Base-by-base conservation (phyloP, 2,329 filamentous ascomycete genomes). In the Hypoxylon sp. region DNA sequence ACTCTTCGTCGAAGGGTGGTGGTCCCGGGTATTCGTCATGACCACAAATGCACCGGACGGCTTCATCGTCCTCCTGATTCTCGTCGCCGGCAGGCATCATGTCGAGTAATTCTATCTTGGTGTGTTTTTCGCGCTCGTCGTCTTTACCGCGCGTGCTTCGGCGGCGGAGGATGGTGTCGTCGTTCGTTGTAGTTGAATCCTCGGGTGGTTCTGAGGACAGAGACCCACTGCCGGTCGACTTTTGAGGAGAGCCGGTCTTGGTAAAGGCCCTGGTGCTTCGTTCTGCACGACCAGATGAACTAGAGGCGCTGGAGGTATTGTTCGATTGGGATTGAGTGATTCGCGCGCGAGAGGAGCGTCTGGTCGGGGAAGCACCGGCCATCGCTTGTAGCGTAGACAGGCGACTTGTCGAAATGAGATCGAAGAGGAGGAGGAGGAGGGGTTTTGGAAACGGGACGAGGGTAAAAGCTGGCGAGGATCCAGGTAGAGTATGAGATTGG, bases 21-120 rank as follows among this genome's bases (percentile, higher is more conserved):
- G 90, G 92, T 59, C 96, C 96, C 21, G 96, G 96, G 81, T 98
- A 98, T 64, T 99, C 96, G 77, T 97, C 93, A 75, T 92, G 91
- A 74, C 94, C 94, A 82, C 96, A 99, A 72, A 99, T 91, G 82
- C 96, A 99, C 73, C 96, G 90, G 77, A 97, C 97, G 62, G 96
- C 90, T 83, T 98, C 96, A 77, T 98, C 94, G 79, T 98, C 93
- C 76, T 92, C 92, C 66, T 93, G 92, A 53, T 91, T 87, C 62
- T 93, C 90, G 71, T 91, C 91, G 79, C 91, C 89, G 47, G 78
- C 67, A 57, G 71, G 69, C 44, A 72, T 79, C 84, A 88, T 88
- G 51, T 85, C 83, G 70, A 81, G 77, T 35, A 79, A 77, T 65
- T 86, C 85, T 27, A 76, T 76, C 39, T 82, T 80, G 39, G 77